Evolutionary conservation across 257 asterid genomes (phyloP).

Genomic region (Ocimum tenuiflorum): DNA sequence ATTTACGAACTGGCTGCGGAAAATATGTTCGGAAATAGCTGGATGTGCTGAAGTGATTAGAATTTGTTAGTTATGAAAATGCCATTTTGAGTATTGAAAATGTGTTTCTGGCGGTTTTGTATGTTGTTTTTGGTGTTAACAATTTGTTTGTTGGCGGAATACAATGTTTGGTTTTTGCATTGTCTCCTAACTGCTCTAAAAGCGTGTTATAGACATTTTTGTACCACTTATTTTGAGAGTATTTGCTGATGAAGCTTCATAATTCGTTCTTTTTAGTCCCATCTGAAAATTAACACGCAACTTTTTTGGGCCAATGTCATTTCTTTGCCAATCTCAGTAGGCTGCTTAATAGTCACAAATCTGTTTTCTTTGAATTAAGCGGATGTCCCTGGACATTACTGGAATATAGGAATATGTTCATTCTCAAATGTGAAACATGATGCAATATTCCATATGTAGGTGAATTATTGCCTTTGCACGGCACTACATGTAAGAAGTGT

Average conservation of each 20-base stretch:
- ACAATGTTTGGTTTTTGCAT: neutral
- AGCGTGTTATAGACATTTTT: neutral
- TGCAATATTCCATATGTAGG: neutral
- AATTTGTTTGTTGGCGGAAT: neutral
- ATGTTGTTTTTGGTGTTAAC: constrained; percentile 1
- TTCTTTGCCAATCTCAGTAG: neutral
- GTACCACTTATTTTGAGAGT: neutral
- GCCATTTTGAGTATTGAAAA: neutral
- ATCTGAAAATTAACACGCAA: neutral
- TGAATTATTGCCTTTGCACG: neutral
- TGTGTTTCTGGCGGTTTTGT: neutral
- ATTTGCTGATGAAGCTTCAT: neutral
- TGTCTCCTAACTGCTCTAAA: neutral
- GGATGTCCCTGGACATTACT: neutral
- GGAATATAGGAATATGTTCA: neutral
- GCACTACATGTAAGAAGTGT: neutral
- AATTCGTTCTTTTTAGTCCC: neutral
- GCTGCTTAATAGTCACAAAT: neutral
- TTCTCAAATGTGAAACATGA: neutral
- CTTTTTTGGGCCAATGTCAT: neutral
- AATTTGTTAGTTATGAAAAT: neutral
- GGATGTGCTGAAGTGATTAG: neutral
- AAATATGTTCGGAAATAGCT: neutral
- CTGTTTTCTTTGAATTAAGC: neutral
- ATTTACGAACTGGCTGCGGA: neutral